Base-by-base conservation (phyloP, 306 rosid species). In the Argentina anserina region DNA sequence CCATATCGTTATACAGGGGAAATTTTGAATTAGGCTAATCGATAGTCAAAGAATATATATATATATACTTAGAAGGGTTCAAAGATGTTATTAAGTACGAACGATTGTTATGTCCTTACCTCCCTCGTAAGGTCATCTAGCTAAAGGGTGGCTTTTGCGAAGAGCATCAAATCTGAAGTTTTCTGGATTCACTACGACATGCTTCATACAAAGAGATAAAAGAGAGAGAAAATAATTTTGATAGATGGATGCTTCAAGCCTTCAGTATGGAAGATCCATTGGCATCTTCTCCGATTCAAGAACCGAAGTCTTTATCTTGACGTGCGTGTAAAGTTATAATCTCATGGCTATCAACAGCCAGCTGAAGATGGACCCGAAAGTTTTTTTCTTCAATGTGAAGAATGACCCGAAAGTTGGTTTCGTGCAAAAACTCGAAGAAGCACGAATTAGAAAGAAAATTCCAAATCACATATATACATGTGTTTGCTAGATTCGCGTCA, bases 391-490 rank as follows among this genome's bases (percentile, higher is more conserved):
- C n/a, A n/a, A n/a, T n/a, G n/a, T 23, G 6, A 10, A 15, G 1
- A 74, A 69, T 66, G 75, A 21, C 82, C 75, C 64, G 6, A 73
- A 73, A 58, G 29, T 67, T 40, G 4, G 11, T 65, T 40, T 61
- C 53, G 17, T 20, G 79, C 79, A 74, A 58, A 74, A 79, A 69
- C 76, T 74, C 72, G 79, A 74, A 33, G 64, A 20, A 47, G 79
- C 50, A 31, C 45, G 67, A 25, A 5, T 58, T 6, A 9, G 2
- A 53, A 53, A 23, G 15, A 53, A 53, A 53, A 53, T 53, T 53
- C 56, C 56, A 50, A 20, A 49, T 17, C 53, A 47, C 23, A 47
- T 42, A 17, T 42, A 1, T 8, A 20, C 53, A 10, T 47, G 9
- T 47, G 55, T 15, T 46, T 15, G 50, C 50, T 46, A 46, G 50